Evolutionary conservation across 225 moss, liverwort and hornwort genomes (phyloP).

Genomic region (Asterella californica): DNA sequence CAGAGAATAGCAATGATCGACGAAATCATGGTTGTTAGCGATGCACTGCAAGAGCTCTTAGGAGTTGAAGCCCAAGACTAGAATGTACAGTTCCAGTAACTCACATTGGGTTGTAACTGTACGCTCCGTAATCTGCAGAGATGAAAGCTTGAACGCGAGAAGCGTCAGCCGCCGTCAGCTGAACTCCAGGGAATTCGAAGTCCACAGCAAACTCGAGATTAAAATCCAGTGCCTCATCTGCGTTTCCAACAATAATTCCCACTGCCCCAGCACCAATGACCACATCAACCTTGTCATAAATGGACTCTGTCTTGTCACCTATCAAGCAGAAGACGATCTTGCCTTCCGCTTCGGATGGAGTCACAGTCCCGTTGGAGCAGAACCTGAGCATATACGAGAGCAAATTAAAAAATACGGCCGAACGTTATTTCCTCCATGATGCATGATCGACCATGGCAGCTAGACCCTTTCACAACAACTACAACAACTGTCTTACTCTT

Average conservation of each 20-base stretch:
- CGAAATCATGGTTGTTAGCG: no score
- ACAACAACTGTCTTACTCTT: no score
- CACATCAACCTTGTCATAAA: background rate
- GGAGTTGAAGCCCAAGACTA: no score
- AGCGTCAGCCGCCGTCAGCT: conserved; percentile 1
- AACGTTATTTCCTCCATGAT: no score
- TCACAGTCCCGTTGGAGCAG: conserved; percentile 6
- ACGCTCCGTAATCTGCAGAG: background rate
- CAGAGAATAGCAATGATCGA: background rate
- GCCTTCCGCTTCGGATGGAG: conserved; percentile 8
- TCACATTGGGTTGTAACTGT: background rate
- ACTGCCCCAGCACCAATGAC: conserved; percentile 16
- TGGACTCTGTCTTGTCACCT: background rate
- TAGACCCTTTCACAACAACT: no score
- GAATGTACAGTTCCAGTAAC: background rate
- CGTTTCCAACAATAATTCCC: conserved; percentile 12
- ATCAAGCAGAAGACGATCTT: conserved; percentile 17
- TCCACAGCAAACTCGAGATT: background rate
- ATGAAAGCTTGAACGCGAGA: background rate
- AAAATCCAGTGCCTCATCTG: background rate
- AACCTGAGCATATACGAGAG: background rate
- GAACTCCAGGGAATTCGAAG: background rate
- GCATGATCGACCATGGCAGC: no score
- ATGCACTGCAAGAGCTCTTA: no score
- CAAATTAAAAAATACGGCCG: no score